These are phyloP conservation scores for Candida vartiovaarae DNA, from an alignment of 805 yeast genomes.

Conservation along the genomic window DNA sequence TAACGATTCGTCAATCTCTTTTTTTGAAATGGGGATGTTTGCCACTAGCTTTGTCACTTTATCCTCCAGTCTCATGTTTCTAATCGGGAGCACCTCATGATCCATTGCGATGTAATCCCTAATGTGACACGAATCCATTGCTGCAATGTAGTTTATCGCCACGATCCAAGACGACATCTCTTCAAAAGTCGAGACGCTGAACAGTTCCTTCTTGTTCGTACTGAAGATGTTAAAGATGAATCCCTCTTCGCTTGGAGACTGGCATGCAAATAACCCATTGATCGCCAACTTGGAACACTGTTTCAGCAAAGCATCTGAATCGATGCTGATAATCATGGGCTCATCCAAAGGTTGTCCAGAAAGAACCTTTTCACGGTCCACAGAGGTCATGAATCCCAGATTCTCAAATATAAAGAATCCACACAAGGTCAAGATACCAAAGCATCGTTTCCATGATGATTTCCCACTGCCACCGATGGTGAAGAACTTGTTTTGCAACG, in stretches of 20 bases:
- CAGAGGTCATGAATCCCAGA: constrained; percentile 24
- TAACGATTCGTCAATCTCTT: constrained; percentile 31
- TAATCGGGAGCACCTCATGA: constrained; percentile 22
- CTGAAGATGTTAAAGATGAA: constrained; percentile 33
- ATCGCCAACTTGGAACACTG: constrained; percentile 29
- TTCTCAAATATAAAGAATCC: constrained; percentile 42
- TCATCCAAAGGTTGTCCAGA: constrained; percentile 19
- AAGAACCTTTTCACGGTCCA: constrained; percentile 23
- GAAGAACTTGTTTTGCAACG: constrained; percentile 24
- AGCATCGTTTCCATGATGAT: constrained; percentile 36
- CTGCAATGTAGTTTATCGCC: constrained; percentile 44
- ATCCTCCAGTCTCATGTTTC: constrained; percentile 24
- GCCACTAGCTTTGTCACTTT: constrained; percentile 29
- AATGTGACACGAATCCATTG: constrained; percentile 34
- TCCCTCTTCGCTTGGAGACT: constrained; percentile 10
- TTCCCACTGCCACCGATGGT: constrained; percentile 21
- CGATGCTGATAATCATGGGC: constrained; percentile 27
- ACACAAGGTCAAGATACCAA: constrained; percentile 41
- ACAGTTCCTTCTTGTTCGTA: constrained; percentile 31
- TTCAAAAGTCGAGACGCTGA: constrained; percentile 33
- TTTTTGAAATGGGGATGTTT: constrained; percentile 27
- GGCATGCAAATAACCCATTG: constrained; percentile 34
- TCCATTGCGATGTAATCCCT: constrained; percentile 8
- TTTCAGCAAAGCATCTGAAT: constrained; percentile 15
- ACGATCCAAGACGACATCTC: constrained; percentile 57